Evolutionary conservation across 176 grass and related monocot genomes (phyloP).

Genomic region (Poa pratensis): DNA sequence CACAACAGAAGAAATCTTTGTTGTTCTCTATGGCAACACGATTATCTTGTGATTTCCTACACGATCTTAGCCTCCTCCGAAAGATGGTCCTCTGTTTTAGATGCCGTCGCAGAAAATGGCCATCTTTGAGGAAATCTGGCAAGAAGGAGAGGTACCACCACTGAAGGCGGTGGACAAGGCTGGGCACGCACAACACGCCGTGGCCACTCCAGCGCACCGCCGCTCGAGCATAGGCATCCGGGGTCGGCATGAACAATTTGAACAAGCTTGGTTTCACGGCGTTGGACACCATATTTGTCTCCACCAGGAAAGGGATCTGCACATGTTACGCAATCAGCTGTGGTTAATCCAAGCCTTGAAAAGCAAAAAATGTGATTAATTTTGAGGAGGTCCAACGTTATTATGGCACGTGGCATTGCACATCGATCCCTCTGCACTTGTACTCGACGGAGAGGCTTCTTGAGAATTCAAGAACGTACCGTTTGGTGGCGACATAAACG

Average conservation of each 20-base stretch:
- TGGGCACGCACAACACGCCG: slow-evolving; percentile 48
- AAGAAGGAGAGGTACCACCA: slow-evolving; percentile 37
- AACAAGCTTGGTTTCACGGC: background rate
- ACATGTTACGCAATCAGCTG: background rate
- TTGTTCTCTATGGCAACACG: background rate
- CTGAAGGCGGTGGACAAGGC: slow-evolving; percentile 49
- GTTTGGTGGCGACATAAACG: too few species aligned
- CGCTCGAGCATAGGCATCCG: slow-evolving; percentile 40
- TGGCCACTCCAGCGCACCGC: slow-evolving; percentile 51
- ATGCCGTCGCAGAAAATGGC: slow-evolving; percentile 21
- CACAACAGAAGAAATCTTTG: too few species aligned
- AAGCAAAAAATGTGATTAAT: too few species aligned
- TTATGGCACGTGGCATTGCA: too few species aligned
- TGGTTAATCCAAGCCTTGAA: background rate
- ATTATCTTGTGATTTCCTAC: background rate
- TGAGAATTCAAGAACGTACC: too few species aligned
- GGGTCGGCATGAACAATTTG: slow-evolving; percentile 5
- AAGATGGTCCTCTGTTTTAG: slow-evolving; percentile 37
- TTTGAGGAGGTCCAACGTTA: too few species aligned
- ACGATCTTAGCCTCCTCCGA: background rate
- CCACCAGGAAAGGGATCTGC: slow-evolving; percentile 44
- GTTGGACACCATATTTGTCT: slow-evolving; percentile 47
- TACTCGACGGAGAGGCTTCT: too few species aligned
- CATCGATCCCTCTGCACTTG: too few species aligned
- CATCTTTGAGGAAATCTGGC: slow-evolving; percentile 41